Conservation (phyloP, 768 basidiomycete genomes). For the Lanmaoa rubissima region DNA sequence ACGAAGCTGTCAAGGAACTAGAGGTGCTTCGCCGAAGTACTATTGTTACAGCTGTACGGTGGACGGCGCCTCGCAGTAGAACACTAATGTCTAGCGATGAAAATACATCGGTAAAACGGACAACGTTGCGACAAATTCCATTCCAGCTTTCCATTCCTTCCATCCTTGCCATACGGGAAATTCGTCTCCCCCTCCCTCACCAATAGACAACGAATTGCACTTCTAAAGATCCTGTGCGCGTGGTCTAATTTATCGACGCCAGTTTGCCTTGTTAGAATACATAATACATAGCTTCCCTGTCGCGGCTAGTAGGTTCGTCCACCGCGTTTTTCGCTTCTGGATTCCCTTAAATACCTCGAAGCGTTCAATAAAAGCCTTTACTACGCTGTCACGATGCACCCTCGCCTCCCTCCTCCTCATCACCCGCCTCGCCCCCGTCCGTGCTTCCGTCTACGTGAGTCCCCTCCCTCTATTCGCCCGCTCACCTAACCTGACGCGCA, state of each 20-base stretch:
- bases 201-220: too few species aligned
- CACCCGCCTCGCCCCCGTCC: slow-evolving; percentile 15
- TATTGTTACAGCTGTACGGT: slow-evolving; percentile 87
- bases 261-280: too few species aligned
- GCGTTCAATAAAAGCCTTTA: neutral
- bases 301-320: too few species aligned
- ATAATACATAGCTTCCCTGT: too few species aligned
- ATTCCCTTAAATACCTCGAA: slow-evolving; percentile 23
- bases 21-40: slow-evolving; percentile 74
- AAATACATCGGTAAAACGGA: neutral
- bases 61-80: slow-evolving; percentile 86
- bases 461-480: neutral
- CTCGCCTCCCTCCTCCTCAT: too few species aligned
- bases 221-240: too few species aligned
- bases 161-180: neutral
- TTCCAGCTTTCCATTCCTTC: neutral
- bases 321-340: neutral
- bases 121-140: neutral
- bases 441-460: neutral
- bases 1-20: slow-evolving; percentile 70
- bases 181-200: neutral
- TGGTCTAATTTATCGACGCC: too few species aligned
- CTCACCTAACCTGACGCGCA: neutral
- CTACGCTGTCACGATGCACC: slow-evolving; percentile 9
- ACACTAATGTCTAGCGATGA: slow-evolving; percentile 26